phyloP scores from a whole-genome alignment of 352 stramenopile genomes.

The Phytophthora chlamydospora region DNA sequence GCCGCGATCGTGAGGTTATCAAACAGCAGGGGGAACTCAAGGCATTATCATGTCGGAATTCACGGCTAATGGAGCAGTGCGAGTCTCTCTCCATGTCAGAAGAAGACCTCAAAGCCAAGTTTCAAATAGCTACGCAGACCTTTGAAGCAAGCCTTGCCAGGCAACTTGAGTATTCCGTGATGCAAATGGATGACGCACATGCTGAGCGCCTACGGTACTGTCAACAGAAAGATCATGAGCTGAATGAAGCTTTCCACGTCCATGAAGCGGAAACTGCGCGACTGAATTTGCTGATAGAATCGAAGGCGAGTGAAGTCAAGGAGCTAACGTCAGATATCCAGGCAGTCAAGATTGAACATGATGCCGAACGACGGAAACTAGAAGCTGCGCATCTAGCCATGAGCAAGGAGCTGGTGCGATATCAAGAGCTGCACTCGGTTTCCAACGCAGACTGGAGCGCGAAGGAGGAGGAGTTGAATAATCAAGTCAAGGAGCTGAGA shows the following conservation, averaged over 20 bases:
- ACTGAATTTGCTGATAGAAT: slow-evolving; percentile 49
- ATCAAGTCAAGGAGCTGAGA: slow-evolving; percentile 25
- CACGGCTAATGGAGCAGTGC: slow-evolving; percentile 10
- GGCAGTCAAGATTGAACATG: slow-evolving; percentile 5
- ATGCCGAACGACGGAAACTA: slow-evolving; percentile 10
- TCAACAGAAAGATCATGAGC: slow-evolving; percentile 9
- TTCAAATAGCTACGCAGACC: slow-evolving; percentile 1
- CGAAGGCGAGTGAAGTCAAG: slow-evolving; percentile 45
- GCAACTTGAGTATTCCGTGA: slow-evolving; percentile 14
- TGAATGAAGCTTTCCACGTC: slow-evolving; percentile 10
- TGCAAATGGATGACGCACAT: slow-evolving; percentile 30
- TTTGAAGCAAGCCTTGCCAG: slow-evolving; percentile 7
- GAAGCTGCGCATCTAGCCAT: slow-evolving; percentile 7
- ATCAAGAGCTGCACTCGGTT: slow-evolving; percentile 36
- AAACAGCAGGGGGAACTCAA: slow-evolving; percentile 2
- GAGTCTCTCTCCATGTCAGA: slow-evolving; percentile 5
- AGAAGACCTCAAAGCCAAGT: slow-evolving; percentile 6
- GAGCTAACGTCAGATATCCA: slow-evolving; percentile 32
- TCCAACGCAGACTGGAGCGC: slow-evolving; percentile 39
- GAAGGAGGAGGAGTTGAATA: slow-evolving; percentile 29
- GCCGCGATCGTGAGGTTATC: slow-evolving; percentile 6
- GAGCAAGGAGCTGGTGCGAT: slow-evolving; percentile 19
- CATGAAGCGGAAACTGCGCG: slow-evolving; percentile 16
- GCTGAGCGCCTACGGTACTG: slow-evolving; percentile 15
- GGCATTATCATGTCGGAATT: slow-evolving; percentile 4